phyloP scores from a whole-genome alignment of 139 green algal genomes.

The Asterochloris erici region DNA sequence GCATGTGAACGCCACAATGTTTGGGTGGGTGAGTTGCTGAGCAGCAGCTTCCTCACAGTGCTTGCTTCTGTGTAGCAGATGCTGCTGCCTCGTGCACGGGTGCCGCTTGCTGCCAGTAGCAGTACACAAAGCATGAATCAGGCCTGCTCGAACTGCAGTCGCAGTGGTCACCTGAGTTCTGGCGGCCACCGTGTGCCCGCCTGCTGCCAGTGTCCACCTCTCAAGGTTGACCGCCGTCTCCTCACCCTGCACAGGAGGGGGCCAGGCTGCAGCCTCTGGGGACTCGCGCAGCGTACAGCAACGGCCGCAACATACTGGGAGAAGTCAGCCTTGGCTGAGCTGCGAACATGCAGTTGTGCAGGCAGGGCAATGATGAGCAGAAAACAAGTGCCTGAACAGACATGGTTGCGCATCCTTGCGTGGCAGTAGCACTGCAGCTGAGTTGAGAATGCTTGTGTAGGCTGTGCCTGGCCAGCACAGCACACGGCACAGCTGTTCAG shows the following conservation, averaged over 20 bases:
- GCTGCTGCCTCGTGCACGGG: too few species aligned
- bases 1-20: background rate
- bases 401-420: background rate
- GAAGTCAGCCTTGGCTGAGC: too few species aligned
- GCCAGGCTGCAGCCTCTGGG: too few species aligned
- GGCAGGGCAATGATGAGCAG: too few species aligned
- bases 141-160: background rate
- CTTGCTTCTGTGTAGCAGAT: too few species aligned
- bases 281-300: too few species aligned
- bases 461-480: background rate
- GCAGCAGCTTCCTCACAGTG: too few species aligned
- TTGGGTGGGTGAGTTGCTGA: background rate
- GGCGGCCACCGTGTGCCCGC: constrained; percentile 1
- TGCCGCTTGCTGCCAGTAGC: background rate
- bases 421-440: background rate
- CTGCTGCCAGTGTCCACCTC: constrained; percentile 29
- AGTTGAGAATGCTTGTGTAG: background rate
- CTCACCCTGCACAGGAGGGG: constrained; percentile 21
- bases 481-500: background rate
- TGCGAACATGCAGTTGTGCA: too few species aligned
- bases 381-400: too few species aligned
- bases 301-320: too few species aligned
- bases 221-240: constrained; percentile 36
- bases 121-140: background rate
- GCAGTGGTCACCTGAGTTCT: constrained; percentile 11